Evolutionary conservation across 192 early-diverging fungal genomes (phyloP), one percentile per base, ranked within the genome.

Genomic region (Oehlia diaphana): DNA sequence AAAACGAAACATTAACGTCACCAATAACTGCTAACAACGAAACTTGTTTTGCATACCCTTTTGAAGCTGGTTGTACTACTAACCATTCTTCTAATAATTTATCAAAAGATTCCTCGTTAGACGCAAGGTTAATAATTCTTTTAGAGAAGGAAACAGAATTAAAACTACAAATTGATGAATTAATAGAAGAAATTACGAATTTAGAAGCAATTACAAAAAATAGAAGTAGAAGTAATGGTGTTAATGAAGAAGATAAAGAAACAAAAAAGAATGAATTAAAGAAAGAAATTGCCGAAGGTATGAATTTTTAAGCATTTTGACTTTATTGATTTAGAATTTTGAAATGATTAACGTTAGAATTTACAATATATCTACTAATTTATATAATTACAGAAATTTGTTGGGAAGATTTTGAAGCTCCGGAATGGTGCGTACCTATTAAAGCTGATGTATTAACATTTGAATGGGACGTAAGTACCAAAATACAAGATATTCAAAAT

Each of bases 401-500:
- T 63, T 82, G 93, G 85, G 92, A 92, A 81, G 93, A 95, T 76
- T 96, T 95, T 82, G 90, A 92, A 80, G 95, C 95, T 35, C 96
- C 96, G 13, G 88, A 96, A 79, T 96, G 95, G 95, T 96, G 95
- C 83, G 90, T 97, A 26, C 96, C 96, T 16, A 96, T 97, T 79
- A 96, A 96, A 81, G 94, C 97, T 31, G 95, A 97, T 85, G 97
- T 98, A 42, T 92, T 95, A 90, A 94, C 91, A 68, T 98, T 96
- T 92, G 97, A 98, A 75, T 98, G 96, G 95, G 89, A 92, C 83
- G 88, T 91, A 86, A 79, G 87, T 86, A 69, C 58, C 8, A 28
- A 68, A 21, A 47, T 21, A 19, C 16, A 14, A 4, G 39, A 42
- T 14, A 21, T 47, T 44, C 31, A 65, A 37, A 44, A 19, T 21